Evolutionary conservation across 257 asterid species (phyloP).

Genomic region (Pogostemon cablin): DNA sequence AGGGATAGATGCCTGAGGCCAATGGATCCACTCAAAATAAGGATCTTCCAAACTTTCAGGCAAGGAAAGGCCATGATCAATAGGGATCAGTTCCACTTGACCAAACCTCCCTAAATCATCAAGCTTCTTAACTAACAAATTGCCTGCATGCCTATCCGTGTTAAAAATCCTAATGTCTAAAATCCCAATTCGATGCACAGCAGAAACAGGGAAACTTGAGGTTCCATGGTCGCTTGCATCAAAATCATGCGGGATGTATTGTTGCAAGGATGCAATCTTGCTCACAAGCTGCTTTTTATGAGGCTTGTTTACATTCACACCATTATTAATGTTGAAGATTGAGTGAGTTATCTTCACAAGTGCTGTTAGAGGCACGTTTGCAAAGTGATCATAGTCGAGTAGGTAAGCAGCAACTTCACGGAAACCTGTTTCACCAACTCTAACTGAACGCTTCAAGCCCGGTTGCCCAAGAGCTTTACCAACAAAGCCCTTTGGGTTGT

Average conservation of each 20-base stretch:
- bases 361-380: slow-evolving; percentile 93
- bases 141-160: slow-evolving; percentile 97
- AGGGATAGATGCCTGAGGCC: slow-evolving; percentile 99
- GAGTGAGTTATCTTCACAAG: slow-evolving; percentile 89
- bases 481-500: slow-evolving; percentile 94
- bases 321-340: slow-evolving; percentile 82
- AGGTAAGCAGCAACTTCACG: slow-evolving; percentile 98
- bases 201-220: slow-evolving; percentile 86
- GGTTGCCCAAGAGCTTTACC: slow-evolving; percentile 98
- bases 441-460: slow-evolving; percentile 80
- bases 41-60: slow-evolving; percentile 97
- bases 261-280: slow-evolving; percentile 93
- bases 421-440: slow-evolving; percentile 95
- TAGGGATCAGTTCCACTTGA: slow-evolving; percentile 87
- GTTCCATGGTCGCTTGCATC: slow-evolving; percentile 99
- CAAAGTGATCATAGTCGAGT: slow-evolving; percentile 81
- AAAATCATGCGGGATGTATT: slow-evolving; percentile 78
- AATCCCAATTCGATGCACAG: slow-evolving; percentile 94
- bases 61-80: slow-evolving; percentile 95
- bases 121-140: slow-evolving; percentile 90
- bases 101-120: slow-evolving; percentile 80
- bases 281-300: slow-evolving; percentile 65
- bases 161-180: slow-evolving; percentile 91
- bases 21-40: slow-evolving; percentile 96
- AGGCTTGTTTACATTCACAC: slow-evolving; percentile 70